These are phyloP conservation scores for Brassica hybrid DNA, from an alignment of 441 rosid species.

Conservation along the genomic window DNA sequence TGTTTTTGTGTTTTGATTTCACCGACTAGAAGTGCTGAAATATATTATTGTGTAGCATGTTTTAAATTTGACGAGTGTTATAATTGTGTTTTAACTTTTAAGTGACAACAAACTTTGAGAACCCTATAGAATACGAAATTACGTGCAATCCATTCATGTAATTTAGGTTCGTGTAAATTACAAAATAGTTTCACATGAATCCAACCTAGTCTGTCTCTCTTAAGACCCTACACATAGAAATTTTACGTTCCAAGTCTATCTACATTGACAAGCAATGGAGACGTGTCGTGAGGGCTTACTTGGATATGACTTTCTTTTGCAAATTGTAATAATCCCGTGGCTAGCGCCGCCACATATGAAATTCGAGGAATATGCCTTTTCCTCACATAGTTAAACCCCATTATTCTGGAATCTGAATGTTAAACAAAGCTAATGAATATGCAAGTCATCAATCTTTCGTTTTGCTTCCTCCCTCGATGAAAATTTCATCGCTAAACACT, in stretches of 20 bases:
- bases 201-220: neutral
- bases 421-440: neutral
- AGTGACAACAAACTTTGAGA: neutral
- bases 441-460: neutral
- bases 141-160: constrained; percentile 1
- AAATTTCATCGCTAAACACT: neutral
- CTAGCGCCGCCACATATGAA: constrained; percentile 33
- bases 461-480: neutral
- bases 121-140: neutral
- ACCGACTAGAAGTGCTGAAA: neutral
- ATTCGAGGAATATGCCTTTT: constrained; percentile 37
- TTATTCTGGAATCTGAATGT: neutral
- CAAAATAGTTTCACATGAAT: neutral
- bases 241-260: constrained; percentile 2
- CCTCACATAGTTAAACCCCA: neutral
- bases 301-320: too few species aligned
- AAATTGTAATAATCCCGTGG: constrained; percentile 22
- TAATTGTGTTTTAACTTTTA: neutral
- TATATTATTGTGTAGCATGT: neutral
- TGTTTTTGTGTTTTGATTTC: neutral
- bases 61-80: neutral
- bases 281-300: constrained; percentile 21
- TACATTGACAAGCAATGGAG: constrained; percentile 15
- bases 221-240: neutral
- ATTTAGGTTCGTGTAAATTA: neutral